Evolutionary conservation across 768 basidiomycete genomes (phyloP), one percentile per base, ranked within the genome.

Genomic region (Chalciporus piperatus): DNA sequence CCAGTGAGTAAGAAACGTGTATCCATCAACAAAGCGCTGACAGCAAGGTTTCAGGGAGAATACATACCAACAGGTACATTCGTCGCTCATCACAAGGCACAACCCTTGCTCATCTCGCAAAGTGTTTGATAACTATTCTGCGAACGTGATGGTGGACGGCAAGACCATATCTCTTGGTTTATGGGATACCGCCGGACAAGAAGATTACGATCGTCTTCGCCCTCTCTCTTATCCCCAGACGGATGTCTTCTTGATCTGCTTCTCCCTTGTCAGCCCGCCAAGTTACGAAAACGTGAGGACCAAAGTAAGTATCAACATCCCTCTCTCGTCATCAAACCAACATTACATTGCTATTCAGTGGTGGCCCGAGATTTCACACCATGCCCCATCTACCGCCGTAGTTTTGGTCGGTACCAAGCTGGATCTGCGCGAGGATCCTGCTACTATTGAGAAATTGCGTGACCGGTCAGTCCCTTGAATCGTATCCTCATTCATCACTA

Each of bases 131-230:
- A 98, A 98, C 76, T 98, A 97, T 68, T 94, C 92, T 49, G 94
- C 93, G 54, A 96, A 95, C 73, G 95, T 99, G 49, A 93, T 98
- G 87, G 97, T 99, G 42, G 97, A 99, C 63, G 92, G 93, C 61
- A 95, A 96, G 79, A 97, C 97, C 47, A 95, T 98, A 66, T 97
- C 93, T 54, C 84, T 98, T 50, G 96, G 96, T 45, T 78, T 99
- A 50, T 99, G 97, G 97, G 97, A 99, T 81, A 99, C 97, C n/a
- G 97, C 97, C 32, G 97, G 97, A 59, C 97, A 99, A 74, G 97
- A 99, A 72, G 96, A 99, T 76, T 99, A 96, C 69, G 93, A 96
- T 74, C 88, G 97, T 40, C 88, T 99, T 61, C 87, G 97, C 61
- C 97, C 97, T 46, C 81, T 99, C 62, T 96, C 92, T 57, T 99